Evolutionary conservation across 352 stramenopile genomes (phyloP).

Genomic region (Phytophthora aleatoria): DNA sequence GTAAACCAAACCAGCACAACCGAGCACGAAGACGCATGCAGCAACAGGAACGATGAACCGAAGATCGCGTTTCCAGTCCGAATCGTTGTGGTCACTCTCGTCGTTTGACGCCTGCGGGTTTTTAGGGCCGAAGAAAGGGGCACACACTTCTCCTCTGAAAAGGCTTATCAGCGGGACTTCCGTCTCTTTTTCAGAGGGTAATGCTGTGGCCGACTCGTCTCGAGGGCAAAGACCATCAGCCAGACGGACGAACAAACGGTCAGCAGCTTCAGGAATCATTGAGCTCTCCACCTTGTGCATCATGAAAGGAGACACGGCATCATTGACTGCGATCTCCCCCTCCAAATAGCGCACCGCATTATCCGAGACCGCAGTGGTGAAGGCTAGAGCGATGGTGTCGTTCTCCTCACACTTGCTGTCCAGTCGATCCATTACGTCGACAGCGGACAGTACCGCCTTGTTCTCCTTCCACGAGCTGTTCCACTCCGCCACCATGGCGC

Average conservation of each 20-base stretch:
- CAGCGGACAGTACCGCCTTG: conserved; percentile 12
- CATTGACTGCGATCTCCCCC: conserved; percentile 21
- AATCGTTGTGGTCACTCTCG: conserved; percentile 9
- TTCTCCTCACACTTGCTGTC: conserved; percentile 19
- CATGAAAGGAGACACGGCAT: conserved; percentile 13
- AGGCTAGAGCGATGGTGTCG: conserved; percentile 38
- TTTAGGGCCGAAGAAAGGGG: conserved; percentile 3
- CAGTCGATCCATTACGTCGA: conserved; percentile 22
- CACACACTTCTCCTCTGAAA: conserved; percentile 28
- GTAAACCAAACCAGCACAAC: conserved; percentile 44
- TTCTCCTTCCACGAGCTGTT: conserved; percentile 21
- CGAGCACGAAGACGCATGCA: conserved; percentile 52
- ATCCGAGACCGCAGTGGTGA: conserved; percentile 28
- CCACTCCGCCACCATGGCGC: conserved; percentile 37
- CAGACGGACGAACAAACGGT: conserved; percentile 40
- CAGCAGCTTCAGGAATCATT: conserved; percentile 12
- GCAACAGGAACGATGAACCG: conserved; percentile 45
- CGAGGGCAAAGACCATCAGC: conserved; percentile 29
- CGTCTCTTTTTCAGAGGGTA: neutral
- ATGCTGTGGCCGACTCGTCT: conserved; percentile 18
- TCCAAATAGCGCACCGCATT: conserved; percentile 24
- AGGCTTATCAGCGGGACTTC: conserved; percentile 27
- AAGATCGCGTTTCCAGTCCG: conserved; percentile 26
- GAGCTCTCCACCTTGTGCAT: conserved; percentile 24
- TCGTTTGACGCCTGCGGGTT: neutral